A percentile compares a stretch with the other conserved stretches of the same genome.
phyloP scores from a whole-genome alignment of 768 basidiomycete species.

The Termitomyces sp. region DNA sequence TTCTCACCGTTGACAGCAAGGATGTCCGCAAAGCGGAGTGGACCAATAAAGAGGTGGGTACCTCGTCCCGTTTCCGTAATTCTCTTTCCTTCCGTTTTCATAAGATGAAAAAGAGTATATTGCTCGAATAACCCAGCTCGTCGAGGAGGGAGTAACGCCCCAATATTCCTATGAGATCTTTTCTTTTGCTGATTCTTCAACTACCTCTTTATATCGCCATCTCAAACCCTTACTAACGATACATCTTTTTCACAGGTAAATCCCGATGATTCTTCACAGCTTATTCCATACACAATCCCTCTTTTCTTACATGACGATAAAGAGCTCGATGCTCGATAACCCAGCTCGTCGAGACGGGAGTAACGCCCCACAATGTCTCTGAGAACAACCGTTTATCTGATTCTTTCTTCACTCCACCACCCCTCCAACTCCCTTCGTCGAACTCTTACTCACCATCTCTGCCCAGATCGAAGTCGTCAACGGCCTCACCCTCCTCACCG shows the following conservation, averaged over 20 bases:
- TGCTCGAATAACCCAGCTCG: slow-evolving; percentile 94
- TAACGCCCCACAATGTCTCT: slow-evolving; percentile 69
- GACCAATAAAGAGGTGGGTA: slow-evolving; percentile 92
- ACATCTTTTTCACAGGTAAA: slow-evolving; percentile 3
- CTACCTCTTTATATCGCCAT: background rate
- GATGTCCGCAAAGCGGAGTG: slow-evolving; percentile 93
- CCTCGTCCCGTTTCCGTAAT: background rate
- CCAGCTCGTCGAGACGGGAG: slow-evolving; percentile 88
- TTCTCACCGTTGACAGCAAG: slow-evolving; percentile 74
- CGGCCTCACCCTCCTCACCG: slow-evolving; percentile 84
- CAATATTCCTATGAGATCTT: slow-evolving; percentile 66
- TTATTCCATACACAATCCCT: background rate
- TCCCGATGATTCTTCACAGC: background rate
- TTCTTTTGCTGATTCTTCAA: slow-evolving; percentile 34
- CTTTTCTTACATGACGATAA: slow-evolving; percentile 52
- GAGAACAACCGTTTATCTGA: slow-evolving; percentile 51
- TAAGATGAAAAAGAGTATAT: slow-evolving; percentile 73
- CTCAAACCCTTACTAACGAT: slow-evolving; percentile 17
- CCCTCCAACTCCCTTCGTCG: background rate
- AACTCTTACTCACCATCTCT: slow-evolving; percentile 14
- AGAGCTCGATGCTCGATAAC: slow-evolving; percentile 79
- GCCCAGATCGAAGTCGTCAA: slow-evolving; percentile 87
- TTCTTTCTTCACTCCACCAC: slow-evolving; percentile 1
- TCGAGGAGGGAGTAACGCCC: slow-evolving; percentile 94
- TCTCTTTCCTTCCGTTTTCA: slow-evolving; percentile 2